These are phyloP conservation scores for Aspergillus biplanus DNA, from an alignment of 495 filamentous ascomycete species.

Conservation along the genomic window DNA sequence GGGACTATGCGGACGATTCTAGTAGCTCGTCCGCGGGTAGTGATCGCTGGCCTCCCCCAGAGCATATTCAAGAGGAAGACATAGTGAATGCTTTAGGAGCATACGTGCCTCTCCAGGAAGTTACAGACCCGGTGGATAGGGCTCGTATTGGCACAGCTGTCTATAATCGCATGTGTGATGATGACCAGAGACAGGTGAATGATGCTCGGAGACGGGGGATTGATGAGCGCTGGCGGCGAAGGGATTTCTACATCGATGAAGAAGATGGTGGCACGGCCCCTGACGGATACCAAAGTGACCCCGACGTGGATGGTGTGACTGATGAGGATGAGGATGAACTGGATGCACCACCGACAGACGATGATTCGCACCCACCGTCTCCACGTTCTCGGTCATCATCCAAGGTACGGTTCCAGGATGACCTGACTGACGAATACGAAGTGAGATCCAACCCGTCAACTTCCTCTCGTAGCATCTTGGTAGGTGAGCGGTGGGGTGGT, in stretches of 20 bases:
- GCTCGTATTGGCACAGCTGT: constrained; percentile 44
- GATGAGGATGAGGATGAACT: constrained; percentile 35
- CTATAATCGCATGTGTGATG: constrained; percentile 45
- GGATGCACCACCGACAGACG: constrained; percentile 40
- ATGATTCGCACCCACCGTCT: constrained; percentile 55
- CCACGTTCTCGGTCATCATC: constrained; percentile 80
- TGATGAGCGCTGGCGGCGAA: constrained; percentile 71
- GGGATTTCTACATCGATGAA: constrained; percentile 80
- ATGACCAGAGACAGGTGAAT: constrained; percentile 43
- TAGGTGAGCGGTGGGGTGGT: constrained; percentile 77
- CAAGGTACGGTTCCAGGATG: constrained; percentile 82
- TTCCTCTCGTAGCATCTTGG: constrained; percentile 74
- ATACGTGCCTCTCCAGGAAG: constrained; percentile 42
- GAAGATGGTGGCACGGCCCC: constrained; percentile 72
- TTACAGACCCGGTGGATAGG: constrained; percentile 45
- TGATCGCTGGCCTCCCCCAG: constrained; percentile 43
- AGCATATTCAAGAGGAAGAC: constrained; percentile 46
- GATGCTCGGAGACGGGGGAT: constrained; percentile 55
- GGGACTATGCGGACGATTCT: constrained; percentile 36
- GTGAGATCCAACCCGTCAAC: constrained; percentile 77
- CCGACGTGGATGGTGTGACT: constrained; percentile 51
- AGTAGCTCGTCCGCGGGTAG: constrained; percentile 39
- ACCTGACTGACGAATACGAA: constrained; percentile 67
- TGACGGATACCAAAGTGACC: constrained; percentile 66
- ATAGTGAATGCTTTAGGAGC: constrained; percentile 44